Evolutionary conservation across 306 rosid species (phyloP).

Genomic region (Cucumis cinereus): DNA sequence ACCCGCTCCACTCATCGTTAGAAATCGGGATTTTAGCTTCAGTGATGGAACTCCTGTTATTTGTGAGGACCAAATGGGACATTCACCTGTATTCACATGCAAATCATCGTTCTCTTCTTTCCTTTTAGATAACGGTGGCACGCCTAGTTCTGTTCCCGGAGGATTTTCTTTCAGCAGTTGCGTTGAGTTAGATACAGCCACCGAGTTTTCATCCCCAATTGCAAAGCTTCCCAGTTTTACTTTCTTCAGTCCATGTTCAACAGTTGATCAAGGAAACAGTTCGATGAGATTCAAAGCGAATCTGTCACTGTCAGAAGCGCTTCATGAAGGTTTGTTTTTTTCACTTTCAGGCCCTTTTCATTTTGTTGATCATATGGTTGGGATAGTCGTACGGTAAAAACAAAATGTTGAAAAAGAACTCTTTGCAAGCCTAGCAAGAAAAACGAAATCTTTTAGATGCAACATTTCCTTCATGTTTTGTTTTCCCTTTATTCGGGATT

Average conservation of each 20-base stretch:
- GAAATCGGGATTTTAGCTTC: constrained; percentile 20
- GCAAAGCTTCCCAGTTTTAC: constrained; percentile 11
- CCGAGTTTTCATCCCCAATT: constrained; percentile 11
- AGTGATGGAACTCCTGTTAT: constrained; percentile 9
- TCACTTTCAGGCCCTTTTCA: neutral
- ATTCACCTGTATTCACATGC: constrained; percentile 25
- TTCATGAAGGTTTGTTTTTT: constrained; percentile 6
- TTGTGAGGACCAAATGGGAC: constrained; percentile 14
- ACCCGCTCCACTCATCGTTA: constrained; percentile 3
- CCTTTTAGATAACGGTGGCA: neutral
- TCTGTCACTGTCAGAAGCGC: neutral
- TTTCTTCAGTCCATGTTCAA: constrained; percentile 6
- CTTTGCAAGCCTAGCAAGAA: neutral
- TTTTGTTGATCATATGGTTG: neutral
- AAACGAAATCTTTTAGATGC: neutral
- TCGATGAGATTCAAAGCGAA: constrained; percentile 6
- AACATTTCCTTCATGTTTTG: neutral
- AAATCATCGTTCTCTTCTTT: constrained; percentile 22
- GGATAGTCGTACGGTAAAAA: neutral
- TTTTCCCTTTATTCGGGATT: no score
- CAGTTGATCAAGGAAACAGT: constrained; percentile 1
- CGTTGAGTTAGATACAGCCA: constrained; percentile 7
- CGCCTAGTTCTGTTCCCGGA: constrained; percentile 19
- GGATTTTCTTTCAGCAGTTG: constrained; percentile 31
- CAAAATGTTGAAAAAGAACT: neutral